Conservation (phyloP, 1,284 basidiomycete species). For the Amylostereum areolatum region DNA sequence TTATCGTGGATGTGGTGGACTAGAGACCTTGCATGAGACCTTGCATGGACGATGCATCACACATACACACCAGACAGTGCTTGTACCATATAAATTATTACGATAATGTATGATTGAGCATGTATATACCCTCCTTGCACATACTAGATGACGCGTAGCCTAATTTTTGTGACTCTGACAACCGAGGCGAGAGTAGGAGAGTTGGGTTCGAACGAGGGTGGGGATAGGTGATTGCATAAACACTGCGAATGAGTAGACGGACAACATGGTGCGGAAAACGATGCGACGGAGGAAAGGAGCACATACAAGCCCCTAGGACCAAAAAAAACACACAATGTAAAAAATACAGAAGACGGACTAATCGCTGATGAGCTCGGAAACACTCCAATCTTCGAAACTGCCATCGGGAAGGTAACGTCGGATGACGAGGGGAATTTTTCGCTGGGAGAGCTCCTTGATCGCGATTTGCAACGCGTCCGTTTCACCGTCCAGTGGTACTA, state of each 20-base stretch:
- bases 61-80: too few relatives aligned
- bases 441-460: slow-evolving; percentile 92
- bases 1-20: too few relatives aligned
- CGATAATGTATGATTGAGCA: slow-evolving; percentile 12
- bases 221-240: neutral
- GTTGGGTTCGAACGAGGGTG: too few relatives aligned
- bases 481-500: slow-evolving; percentile 92
- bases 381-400: slow-evolving; percentile 96
- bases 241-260: too few relatives aligned
- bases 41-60: too few relatives aligned
- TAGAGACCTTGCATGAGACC: too few relatives aligned
- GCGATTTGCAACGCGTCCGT: slow-evolving; percentile 95
- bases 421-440: slow-evolving; percentile 94
- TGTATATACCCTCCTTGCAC: neutral
- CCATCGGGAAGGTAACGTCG: slow-evolving; percentile 93
- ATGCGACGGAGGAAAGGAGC: neutral
- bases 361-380: slow-evolving; percentile 86
- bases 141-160: too few relatives aligned
- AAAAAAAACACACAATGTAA: neutral
- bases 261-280: too few relatives aligned
- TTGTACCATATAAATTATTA: slow-evolving; percentile 12
- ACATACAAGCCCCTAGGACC: neutral
- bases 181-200: too few relatives aligned
- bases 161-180: too few relatives aligned
- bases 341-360: slow-evolving; percentile 15